Percentiles rank a stretch among this genome's conserved stretches.
phyloP scores from a whole-genome alignment of 495 filamentous ascomycete genomes.

The Tuber magnatum region DNA sequence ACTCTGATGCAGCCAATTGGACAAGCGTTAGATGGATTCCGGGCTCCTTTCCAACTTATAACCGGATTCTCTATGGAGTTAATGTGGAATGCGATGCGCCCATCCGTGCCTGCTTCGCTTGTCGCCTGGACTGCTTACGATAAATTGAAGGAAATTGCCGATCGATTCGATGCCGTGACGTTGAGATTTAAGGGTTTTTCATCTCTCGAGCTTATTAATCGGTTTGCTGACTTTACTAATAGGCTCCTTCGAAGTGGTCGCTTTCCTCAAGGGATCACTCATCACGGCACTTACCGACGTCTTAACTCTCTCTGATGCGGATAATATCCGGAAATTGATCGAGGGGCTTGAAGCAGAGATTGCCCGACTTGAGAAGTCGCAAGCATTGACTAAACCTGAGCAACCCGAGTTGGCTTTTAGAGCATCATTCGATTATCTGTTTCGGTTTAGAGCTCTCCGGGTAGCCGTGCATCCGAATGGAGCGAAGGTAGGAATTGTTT shows the following conservation, averaged over 20 bases:
- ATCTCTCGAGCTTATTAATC: slow-evolving; percentile 38
- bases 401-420: slow-evolving; percentile 17
- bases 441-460: slow-evolving; percentile 29
- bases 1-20: slow-evolving; percentile 43
- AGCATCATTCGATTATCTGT: slow-evolving; percentile 28
- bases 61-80: slow-evolving; percentile 78
- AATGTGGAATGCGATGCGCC: slow-evolving; percentile 68
- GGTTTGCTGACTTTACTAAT: not conserved
- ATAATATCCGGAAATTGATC: slow-evolving; percentile 45
- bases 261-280: slow-evolving; percentile 47
- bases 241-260: slow-evolving; percentile 31
- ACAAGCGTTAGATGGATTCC: slow-evolving; percentile 47
- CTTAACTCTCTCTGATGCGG: slow-evolving; percentile 43
- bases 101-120: slow-evolving; percentile 53
- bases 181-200: slow-evolving; percentile 45
- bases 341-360: slow-evolving; percentile 54
- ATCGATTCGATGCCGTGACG: slow-evolving; percentile 60
- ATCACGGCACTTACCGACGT: slow-evolving; percentile 48
- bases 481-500: not conserved
- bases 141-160: slow-evolving; percentile 61
- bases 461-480: not conserved
- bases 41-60: slow-evolving; percentile 50
- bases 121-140: slow-evolving; percentile 49
- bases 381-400: not conserved
- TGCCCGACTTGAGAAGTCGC: slow-evolving; percentile 46